Conservation (phyloP, 129 eudicot species). For the Flaveria trinervia region DNA sequence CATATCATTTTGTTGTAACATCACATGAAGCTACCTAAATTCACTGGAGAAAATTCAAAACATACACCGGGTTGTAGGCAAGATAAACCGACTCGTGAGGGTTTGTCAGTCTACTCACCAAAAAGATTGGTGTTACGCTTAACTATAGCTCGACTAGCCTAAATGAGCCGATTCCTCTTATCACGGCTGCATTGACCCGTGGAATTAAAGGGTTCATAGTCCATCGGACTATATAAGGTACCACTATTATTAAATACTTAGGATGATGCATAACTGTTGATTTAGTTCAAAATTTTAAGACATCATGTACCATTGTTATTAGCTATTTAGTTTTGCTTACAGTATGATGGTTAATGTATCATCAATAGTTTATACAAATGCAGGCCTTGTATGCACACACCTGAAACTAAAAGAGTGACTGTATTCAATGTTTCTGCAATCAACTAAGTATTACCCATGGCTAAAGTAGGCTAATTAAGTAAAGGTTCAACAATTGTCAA, state of each 20-base stretch:
- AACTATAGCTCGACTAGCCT: neutral
- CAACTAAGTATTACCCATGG: neutral
- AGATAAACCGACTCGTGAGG: neutral
- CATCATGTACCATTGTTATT: too few species aligned
- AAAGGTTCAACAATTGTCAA: conserved; percentile 15
- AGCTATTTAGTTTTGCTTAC: too few species aligned
- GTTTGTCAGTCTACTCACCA: neutral
- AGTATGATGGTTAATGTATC: too few species aligned
- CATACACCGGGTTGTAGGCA: neutral
- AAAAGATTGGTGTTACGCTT: neutral
- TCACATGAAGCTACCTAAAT: too few species aligned
- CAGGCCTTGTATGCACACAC: neutral
- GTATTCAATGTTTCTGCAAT: neutral
- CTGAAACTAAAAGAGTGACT: conserved; percentile 13
- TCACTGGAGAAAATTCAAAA: too few species aligned
- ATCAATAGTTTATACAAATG: too few species aligned
- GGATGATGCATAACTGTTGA: too few species aligned
- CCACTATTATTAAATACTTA: too few species aligned
- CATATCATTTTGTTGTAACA: too few species aligned
- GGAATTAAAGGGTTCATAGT: neutral
- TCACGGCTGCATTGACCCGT: neutral
- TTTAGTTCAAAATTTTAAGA: too few species aligned
- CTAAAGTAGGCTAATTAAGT: conserved; percentile 10
- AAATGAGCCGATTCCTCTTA: neutral
- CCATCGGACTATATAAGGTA: too few species aligned